Evolutionary conservation across 371 early-diverging fungal species (phyloP).

Genomic region (Haplosporangium sp.): DNA sequence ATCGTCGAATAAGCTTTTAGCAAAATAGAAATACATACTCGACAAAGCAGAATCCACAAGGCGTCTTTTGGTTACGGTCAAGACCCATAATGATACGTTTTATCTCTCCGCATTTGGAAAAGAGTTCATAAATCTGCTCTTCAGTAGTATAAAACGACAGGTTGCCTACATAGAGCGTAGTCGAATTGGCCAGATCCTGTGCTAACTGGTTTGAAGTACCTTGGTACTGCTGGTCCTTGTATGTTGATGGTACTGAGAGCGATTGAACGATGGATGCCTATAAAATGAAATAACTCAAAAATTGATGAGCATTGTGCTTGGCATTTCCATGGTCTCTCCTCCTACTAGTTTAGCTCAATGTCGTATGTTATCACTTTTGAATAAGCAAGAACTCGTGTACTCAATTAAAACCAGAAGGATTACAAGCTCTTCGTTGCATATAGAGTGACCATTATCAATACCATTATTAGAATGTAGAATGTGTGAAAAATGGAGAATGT

Average conservation of each 20-base stretch:
- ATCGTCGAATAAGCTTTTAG: background rate
- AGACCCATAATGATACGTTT: conserved; percentile 99
- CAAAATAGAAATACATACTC: conserved; percentile 74
- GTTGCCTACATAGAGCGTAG: conserved; percentile 98
- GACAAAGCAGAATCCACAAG: conserved; percentile 99
- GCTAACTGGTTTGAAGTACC: conserved; percentile 80
- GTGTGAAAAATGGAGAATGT: background rate
- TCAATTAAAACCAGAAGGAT: no score
- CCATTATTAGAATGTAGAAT: conserved; percentile 3
- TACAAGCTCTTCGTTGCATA: no score
- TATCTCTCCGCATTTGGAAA: conserved; percentile 96
- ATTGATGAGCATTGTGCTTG: background rate
- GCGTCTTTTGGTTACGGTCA: conserved; percentile 92
- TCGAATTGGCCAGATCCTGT: conserved; percentile 73
- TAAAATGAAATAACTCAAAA: background rate
- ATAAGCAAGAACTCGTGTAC: no score
- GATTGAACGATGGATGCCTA: conserved; percentile 80
- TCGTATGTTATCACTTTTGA: no score
- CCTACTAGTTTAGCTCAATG: background rate
- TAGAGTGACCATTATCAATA: background rate
- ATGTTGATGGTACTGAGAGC: conserved; percentile 87
- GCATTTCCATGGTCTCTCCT: background rate
- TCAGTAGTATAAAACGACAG: conserved; percentile 98
- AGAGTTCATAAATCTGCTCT: conserved; percentile 97
- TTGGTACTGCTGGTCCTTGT: conserved; percentile 88